phyloP scores from a whole-genome alignment of 1,139 yeast genomes.

The Wickerhamiella infanticola region DNA sequence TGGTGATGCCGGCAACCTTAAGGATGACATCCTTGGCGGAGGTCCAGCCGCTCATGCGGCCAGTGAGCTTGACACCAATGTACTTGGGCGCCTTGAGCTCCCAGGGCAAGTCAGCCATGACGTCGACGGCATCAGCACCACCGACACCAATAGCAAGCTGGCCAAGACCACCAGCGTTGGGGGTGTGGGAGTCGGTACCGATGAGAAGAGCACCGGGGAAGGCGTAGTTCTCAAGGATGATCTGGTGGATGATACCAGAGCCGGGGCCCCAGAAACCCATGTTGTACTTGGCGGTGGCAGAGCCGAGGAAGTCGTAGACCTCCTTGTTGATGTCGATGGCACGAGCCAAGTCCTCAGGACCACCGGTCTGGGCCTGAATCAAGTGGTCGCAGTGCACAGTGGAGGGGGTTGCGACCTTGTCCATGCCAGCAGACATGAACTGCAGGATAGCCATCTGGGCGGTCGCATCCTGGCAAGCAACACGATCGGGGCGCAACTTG shows the following conservation, averaged over 20 bases:
- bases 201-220: slow-evolving; percentile 93
- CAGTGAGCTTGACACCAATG: slow-evolving; percentile 82
- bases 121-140: slow-evolving; percentile 98
- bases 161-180: slow-evolving; percentile 96
- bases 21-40: slow-evolving; percentile 94
- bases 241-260: slow-evolving; percentile 95
- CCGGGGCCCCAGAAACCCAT: slow-evolving; percentile 99
- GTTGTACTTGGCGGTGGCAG: slow-evolving; percentile 85
- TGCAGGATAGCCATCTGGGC: slow-evolving; percentile 99
- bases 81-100: slow-evolving; percentile 93
- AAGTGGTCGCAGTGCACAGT: slow-evolving; percentile 96
- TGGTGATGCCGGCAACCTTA: slow-evolving; percentile 70
- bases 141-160: slow-evolving; percentile 95
- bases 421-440: slow-evolving; percentile 91
- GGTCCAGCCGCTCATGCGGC: slow-evolving; percentile 77
- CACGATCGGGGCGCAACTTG: slow-evolving; percentile 97
- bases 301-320: slow-evolving; percentile 81
- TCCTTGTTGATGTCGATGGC: slow-evolving; percentile 80
- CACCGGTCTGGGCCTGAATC: slow-evolving; percentile 92
- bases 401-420: slow-evolving; percentile 76
- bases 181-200: slow-evolving; percentile 96
- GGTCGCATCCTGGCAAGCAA: slow-evolving; percentile 99
- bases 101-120: slow-evolving; percentile 96
- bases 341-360: slow-evolving; percentile 52
- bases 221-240: slow-evolving; percentile 85